Evolutionary conservation across 495 filamentous ascomycete genomes (phyloP), one percentile per base, ranked within the genome.

Genomic region (Penicillium simplicissimum): DNA sequence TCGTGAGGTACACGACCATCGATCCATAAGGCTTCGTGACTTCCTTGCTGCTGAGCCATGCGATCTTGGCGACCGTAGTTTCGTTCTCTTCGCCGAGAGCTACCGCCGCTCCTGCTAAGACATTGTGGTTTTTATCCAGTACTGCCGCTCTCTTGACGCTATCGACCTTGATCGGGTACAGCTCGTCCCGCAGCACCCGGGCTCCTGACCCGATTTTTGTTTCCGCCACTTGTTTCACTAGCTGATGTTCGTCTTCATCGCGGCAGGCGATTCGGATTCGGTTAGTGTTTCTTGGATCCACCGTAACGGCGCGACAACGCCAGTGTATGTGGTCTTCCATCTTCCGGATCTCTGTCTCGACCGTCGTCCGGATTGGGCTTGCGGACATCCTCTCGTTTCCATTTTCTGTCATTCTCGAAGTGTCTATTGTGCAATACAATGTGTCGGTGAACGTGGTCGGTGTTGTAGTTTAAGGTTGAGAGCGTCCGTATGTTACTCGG

Each of bases 31-130:
- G 52, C 47, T 74, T 76, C 7, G 49, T 60, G 7, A 0, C 40
- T 5, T 75, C 65, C 61, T 71, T 74, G 1, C 47, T 72, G 57
- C 69, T 75, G n/a, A 76, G 74, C 74, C 67, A 75, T 23, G 60
- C 25, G 14, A 72, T 68, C 42, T 67, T 72, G 1, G 67, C 67
- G 13, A 72, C 59, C 3, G 59, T 66, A 14, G 42, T 13, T 47
- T 68, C 55, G 10, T 72, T 68, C 45, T 72, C 67, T 36, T 68
- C 61, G 17, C 67, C 49, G 2, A 72, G 34, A 48, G 57, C 67
- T 28, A 33, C 67, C 0, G 58, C 33, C 0, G 67, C 69, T 61
- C 49, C 64, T 0, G 58, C 37, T 8, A 19, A 57, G 36, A 65
- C 60, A 4, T 55, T 60, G 58, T 60, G 7, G 0, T 65, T 65